Evolutionary conservation across 306 rosid genomes (phyloP).

Genomic region (Phaseolus lunatus): DNA sequence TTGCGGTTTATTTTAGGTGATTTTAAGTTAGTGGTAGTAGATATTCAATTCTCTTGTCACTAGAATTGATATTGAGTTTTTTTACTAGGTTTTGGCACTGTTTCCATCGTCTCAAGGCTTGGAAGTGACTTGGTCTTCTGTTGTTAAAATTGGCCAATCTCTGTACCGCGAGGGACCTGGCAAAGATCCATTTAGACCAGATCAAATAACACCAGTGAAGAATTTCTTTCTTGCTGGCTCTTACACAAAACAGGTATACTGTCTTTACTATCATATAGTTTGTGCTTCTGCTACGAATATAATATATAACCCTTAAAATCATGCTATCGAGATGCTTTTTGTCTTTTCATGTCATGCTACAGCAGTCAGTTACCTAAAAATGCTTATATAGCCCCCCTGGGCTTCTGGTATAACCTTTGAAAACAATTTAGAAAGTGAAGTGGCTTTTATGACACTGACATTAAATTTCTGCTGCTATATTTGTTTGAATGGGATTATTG

Average conservation of each 20-base stretch:
- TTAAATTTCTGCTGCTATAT: conserved; percentile 26
- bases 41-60: neutral
- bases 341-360: neutral
- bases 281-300: conserved; percentile 12
- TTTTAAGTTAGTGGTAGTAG: neutral
- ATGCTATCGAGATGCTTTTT: conserved; percentile 1
- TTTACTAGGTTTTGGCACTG: conserved; percentile 69
- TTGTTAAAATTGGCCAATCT: conserved; percentile 97
- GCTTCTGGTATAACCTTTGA: conserved; percentile 31
- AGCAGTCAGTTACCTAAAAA: conserved; percentile 4
- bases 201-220: conserved; percentile 90
- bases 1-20: neutral
- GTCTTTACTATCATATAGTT: conserved; percentile 15
- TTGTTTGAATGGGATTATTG: conserved; percentile 32
- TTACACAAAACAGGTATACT: conserved; percentile 82
- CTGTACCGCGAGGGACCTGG: conserved; percentile 96
- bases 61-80: neutral
- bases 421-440: conserved; percentile 24
- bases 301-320: conserved; percentile 14
- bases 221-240: conserved; percentile 98
- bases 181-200: conserved; percentile 95
- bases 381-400: conserved; percentile 1
- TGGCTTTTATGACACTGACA: conserved; percentile 11
- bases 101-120: conserved; percentile 98
- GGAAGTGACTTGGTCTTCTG: conserved; percentile 96